Conservation (phyloP, 306 rosid species). For the Vigna radiata region DNA sequence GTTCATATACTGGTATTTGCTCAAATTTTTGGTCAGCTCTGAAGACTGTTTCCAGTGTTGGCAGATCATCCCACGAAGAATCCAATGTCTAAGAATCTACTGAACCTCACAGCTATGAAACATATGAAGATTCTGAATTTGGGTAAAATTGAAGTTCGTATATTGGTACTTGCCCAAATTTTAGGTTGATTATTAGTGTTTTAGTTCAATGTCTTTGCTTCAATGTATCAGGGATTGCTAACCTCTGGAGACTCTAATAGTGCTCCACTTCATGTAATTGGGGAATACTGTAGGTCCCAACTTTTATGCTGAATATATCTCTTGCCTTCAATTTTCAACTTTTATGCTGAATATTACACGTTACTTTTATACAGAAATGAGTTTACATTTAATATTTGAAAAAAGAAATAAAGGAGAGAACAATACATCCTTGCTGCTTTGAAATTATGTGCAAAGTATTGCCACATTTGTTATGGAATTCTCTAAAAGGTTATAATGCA, state of each 20-base stretch:
- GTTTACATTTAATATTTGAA: too few relatives aligned
- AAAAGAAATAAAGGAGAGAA: too few relatives aligned
- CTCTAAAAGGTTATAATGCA: too few relatives aligned
- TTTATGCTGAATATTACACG: too few relatives aligned
- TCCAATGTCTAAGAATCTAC: conserved; percentile 46
- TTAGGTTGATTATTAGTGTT: conserved; percentile 18
- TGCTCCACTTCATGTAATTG: background rate
- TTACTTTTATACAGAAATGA: too few relatives aligned
- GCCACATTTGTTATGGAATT: too few relatives aligned
- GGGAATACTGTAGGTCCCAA: conserved; percentile 7
- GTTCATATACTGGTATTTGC: conserved; percentile 15
- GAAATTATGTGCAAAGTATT: too few relatives aligned
- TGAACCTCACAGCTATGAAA: conserved; percentile 45
- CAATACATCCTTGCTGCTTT: too few relatives aligned
- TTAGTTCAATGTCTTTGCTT: conserved; percentile 26
- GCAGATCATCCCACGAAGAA: conserved; percentile 44
- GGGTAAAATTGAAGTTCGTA: conserved; percentile 46
- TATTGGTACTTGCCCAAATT: conserved; percentile 3
- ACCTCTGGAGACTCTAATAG: background rate
- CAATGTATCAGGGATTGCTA: conserved; percentile 5
- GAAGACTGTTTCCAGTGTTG: conserved; percentile 34
- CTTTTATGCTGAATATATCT: background rate
- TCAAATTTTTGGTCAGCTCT: conserved; percentile 36
- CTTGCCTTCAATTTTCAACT: background rate
- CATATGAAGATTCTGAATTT: conserved; percentile 57